Evolutionary conservation across 2,329 filamentous ascomycete species (phyloP).

Genomic region (Pseudocercospora fijiensis): DNA sequence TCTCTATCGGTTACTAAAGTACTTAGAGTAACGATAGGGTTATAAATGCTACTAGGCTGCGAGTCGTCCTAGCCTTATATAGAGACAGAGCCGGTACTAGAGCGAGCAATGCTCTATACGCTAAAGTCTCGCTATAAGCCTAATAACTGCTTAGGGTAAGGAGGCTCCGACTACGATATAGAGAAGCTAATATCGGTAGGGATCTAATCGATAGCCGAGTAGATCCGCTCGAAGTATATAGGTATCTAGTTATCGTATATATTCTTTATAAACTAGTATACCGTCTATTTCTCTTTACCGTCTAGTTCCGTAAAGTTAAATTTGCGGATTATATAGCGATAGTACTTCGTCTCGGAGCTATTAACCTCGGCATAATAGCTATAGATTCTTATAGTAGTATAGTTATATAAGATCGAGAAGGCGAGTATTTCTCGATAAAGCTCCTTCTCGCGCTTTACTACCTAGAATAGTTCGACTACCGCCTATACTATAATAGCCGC

Average conservation of each 20-base stretch:
- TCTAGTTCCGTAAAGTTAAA: constrained; percentile 21
- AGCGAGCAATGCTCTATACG: constrained; percentile 15
- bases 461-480: constrained; percentile 26
- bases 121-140: constrained; percentile 18
- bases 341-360: constrained; percentile 20
- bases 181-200: constrained; percentile 20
- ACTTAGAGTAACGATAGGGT: constrained; percentile 7
- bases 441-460: constrained; percentile 39
- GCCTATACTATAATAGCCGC: constrained; percentile 24
- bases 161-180: constrained; percentile 16
- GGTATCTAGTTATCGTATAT: constrained; percentile 26
- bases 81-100: constrained; percentile 8
- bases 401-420: constrained; percentile 23
- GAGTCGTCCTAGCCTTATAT: constrained; percentile 8
- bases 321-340: constrained; percentile 20
- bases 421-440: constrained; percentile 19
- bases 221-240: constrained; percentile 21
- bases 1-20: constrained; percentile 12
- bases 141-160: constrained; percentile 5
- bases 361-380: constrained; percentile 20
- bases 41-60: neutral
- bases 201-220: constrained; percentile 24
- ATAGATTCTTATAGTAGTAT: constrained; percentile 16
- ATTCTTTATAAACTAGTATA: constrained; percentile 26
- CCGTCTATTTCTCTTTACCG: constrained; percentile 25